Evolutionary conservation across 495 filamentous ascomycete species (phyloP).

Genomic region (Hamigera avellanea): DNA sequence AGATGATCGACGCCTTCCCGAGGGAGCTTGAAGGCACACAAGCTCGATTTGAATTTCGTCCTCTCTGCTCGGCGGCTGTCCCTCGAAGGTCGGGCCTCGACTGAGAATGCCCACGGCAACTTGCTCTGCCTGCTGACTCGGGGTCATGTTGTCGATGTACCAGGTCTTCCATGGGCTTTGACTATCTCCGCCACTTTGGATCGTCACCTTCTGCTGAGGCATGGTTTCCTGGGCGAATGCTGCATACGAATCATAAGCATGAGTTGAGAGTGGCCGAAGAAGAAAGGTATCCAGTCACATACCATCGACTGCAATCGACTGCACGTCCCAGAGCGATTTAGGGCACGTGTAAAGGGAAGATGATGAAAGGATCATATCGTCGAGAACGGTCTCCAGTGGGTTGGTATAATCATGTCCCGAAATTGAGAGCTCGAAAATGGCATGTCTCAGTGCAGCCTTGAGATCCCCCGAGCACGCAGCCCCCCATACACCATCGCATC

Average conservation of each 20-base stretch:
- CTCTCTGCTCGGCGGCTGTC: slow-evolving; percentile 9
- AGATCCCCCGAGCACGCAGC: slow-evolving; percentile 22
- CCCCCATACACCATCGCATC: slow-evolving; percentile 33
- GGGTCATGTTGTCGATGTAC: slow-evolving; percentile 27
- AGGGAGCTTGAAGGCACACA: slow-evolving; percentile 28
- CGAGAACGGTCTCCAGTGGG: slow-evolving; percentile 21
- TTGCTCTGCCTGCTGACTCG: slow-evolving; percentile 24
- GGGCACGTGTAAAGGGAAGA: slow-evolving; percentile 19
- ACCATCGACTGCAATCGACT: slow-evolving; percentile 26
- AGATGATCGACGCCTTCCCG: no score
- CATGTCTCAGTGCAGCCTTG: slow-evolving; percentile 15
- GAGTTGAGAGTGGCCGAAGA: background rate
- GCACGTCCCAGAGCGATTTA: slow-evolving; percentile 23
- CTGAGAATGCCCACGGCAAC: slow-evolving; percentile 32
- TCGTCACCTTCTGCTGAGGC: slow-evolving; percentile 14
- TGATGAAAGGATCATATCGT: slow-evolving; percentile 14
- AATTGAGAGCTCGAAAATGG: slow-evolving; percentile 17
- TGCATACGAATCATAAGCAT: slow-evolving; percentile 5
- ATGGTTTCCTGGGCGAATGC: slow-evolving; percentile 25
- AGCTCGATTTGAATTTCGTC: slow-evolving; percentile 29
- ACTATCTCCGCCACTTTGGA: slow-evolving; percentile 20
- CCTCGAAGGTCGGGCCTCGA: slow-evolving; percentile 22
- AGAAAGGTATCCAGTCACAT: slow-evolving; percentile 9
- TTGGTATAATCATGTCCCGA: slow-evolving; percentile 19
- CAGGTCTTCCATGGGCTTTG: slow-evolving; percentile 28